Conservation (phyloP, 441 rosid genomes). For the Populus trichocarpa region DNA sequence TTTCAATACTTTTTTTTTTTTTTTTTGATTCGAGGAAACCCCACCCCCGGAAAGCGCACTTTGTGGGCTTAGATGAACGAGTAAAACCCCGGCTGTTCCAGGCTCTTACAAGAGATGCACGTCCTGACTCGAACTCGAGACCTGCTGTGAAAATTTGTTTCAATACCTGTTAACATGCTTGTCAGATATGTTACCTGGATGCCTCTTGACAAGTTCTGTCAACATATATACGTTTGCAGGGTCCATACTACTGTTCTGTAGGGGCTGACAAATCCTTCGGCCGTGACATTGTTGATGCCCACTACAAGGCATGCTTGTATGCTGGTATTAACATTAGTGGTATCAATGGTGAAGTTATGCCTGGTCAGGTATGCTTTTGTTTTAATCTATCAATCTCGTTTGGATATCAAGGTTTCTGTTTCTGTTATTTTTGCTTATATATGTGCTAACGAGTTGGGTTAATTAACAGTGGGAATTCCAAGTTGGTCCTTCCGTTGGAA, state of each 20-base stretch:
- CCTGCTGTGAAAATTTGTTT: too few relatives aligned
- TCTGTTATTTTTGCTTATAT: not conserved
- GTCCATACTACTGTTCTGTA: constrained; percentile 72
- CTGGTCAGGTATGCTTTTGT: constrained; percentile 49
- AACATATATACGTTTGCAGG: constrained; percentile 27
- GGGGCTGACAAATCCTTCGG: constrained; percentile 84
- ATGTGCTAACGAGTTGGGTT: not conserved
- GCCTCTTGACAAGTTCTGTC: not conserved
- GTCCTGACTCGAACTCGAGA: too few relatives aligned
- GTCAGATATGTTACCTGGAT: not conserved
- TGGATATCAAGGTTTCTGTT: not conserved
- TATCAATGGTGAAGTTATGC: constrained; percentile 87
- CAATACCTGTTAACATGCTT: not conserved
- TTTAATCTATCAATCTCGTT: not conserved
- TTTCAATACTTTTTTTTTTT: too few relatives aligned
- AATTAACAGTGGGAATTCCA: constrained; percentile 71
- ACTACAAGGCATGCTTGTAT: constrained; percentile 77
- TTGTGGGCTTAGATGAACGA: too few relatives aligned
- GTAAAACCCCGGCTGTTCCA: too few relatives aligned
- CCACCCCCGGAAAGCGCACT: too few relatives aligned
- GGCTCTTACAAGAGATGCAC: too few relatives aligned
- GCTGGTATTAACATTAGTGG: constrained; percentile 77
- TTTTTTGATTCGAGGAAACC: too few relatives aligned
- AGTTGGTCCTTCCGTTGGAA: constrained; percentile 78
- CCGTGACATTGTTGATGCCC: constrained; percentile 64